Conservation (phyloP, 2,329 filamentous ascomycete genomes). For the Nothophaeocryptopus gaeumannii region DNA sequence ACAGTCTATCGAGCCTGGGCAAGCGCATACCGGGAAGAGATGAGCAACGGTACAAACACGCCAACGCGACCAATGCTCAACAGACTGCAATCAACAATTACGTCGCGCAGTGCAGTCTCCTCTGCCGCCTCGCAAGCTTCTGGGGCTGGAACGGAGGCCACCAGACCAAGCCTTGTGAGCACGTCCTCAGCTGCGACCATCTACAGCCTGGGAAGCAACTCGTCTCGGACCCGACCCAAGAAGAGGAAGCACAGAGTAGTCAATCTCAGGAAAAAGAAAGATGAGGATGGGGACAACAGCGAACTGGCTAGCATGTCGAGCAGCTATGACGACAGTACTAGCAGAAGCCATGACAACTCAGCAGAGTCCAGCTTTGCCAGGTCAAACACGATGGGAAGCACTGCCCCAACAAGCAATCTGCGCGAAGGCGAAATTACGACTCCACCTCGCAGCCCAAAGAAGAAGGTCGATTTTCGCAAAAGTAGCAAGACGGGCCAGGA, state of each 20-base stretch:
- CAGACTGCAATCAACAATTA: slow-evolving; percentile 44
- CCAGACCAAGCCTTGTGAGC: slow-evolving; percentile 65
- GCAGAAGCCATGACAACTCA: slow-evolving; percentile 17
- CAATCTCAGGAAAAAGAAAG: slow-evolving; percentile 65
- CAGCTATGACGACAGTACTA: slow-evolving; percentile 39
- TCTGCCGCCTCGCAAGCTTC: slow-evolving; percentile 58
- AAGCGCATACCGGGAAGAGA: slow-evolving; percentile 68
- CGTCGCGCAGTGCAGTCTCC: slow-evolving; percentile 56
- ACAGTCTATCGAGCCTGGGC: slow-evolving; percentile 93
- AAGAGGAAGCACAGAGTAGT: slow-evolving; percentile 84
- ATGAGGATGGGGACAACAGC: slow-evolving; percentile 48
- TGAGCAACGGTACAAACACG: slow-evolving; percentile 38
- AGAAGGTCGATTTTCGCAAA: slow-evolving; percentile 34
- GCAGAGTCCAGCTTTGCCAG: slow-evolving; percentile 49
- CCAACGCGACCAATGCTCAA: slow-evolving; percentile 45
- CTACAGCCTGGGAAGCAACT: slow-evolving; percentile 58
- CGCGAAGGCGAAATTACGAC: slow-evolving; percentile 42
- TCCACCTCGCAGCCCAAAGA: slow-evolving; percentile 48
- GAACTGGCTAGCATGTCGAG: slow-evolving; percentile 40
- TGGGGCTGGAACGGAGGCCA: slow-evolving; percentile 64
- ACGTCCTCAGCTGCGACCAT: slow-evolving; percentile 53
- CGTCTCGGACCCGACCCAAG: slow-evolving; percentile 60
- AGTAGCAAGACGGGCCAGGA: slow-evolving; percentile 2
- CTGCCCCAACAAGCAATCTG: slow-evolving; percentile 18
- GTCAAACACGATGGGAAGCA: slow-evolving; percentile 56